Evolutionary conservation across 768 basidiomycete species (phyloP).

Genomic region (Thelephora ganbajun): DNA sequence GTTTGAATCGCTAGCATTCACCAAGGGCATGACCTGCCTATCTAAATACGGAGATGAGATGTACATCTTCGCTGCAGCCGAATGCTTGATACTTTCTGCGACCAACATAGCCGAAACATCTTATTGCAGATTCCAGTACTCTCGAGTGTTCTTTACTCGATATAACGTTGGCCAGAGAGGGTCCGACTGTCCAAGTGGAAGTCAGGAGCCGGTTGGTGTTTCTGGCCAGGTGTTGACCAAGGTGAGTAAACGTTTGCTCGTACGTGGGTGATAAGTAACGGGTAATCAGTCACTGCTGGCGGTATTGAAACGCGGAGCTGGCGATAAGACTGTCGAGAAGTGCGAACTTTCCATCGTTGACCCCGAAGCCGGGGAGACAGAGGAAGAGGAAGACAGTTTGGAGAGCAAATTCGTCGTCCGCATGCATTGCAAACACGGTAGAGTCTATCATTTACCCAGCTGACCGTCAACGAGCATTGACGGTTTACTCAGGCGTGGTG

Average conservation of each 20-base stretch:
- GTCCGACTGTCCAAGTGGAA: constrained; percentile 14
- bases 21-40: constrained; percentile 60
- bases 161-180: constrained; percentile 30
- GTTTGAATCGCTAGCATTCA: constrained; percentile 39
- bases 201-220: constrained; percentile 27
- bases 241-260: constrained; percentile 21
- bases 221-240: constrained; percentile 60
- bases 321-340: constrained; percentile 65
- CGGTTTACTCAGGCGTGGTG: constrained; percentile 40
- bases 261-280: constrained; percentile 11
- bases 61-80: constrained; percentile 47
- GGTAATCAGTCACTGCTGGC: constrained; percentile 43
- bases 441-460: constrained; percentile 6
- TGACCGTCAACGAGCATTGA: constrained; percentile 5
- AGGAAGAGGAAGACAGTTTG: constrained; percentile 41
- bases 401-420: constrained; percentile 63
- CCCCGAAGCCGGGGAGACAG: constrained; percentile 19
- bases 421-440: constrained; percentile 77
- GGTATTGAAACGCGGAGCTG: constrained; percentile 57
- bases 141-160: constrained; percentile 53
- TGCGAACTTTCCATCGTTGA: constrained; percentile 65
- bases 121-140: constrained; percentile 66
- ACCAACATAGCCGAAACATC: constrained; percentile 76
- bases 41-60: constrained; percentile 78
- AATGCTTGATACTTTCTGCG: constrained; percentile 48